Conservation (phyloP, 306 rosid species). For the Vicia villosa region DNA sequence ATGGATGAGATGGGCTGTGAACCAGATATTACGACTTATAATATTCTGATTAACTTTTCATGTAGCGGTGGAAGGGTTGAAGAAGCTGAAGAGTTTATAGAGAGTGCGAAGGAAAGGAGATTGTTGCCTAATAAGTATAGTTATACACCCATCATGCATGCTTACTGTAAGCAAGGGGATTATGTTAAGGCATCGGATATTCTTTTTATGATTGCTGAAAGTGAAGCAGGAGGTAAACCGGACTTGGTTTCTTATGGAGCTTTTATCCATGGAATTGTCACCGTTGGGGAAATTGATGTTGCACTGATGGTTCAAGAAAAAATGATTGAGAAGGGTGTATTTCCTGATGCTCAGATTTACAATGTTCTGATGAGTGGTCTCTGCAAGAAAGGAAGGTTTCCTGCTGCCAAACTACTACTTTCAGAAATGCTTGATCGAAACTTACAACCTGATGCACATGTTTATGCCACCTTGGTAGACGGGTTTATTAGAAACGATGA, state of each 20-base stretch:
- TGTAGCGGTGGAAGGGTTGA: constrained; percentile 58
- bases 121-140: constrained; percentile 56
- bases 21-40: constrained; percentile 74
- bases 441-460: constrained; percentile 67
- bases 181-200: constrained; percentile 60
- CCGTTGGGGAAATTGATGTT: constrained; percentile 61
- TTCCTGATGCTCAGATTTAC: constrained; percentile 78
- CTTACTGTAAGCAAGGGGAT: constrained; percentile 66
- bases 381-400: constrained; percentile 71
- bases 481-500: constrained; percentile 65
- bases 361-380: constrained; percentile 85
- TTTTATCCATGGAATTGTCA: constrained; percentile 72
- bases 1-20: constrained; percentile 65
- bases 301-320: constrained; percentile 64
- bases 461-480: constrained; percentile 75
- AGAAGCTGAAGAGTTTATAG: constrained; percentile 66
- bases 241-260: constrained; percentile 81
- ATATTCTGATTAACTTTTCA: constrained; percentile 59
- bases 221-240: constrained; percentile 57
- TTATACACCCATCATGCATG: constrained; percentile 69
- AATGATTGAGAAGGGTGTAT: constrained; percentile 68
- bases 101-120: constrained; percentile 51
- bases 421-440: constrained; percentile 75
- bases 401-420: constrained; percentile 67
- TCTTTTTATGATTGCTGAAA: constrained; percentile 66